These are phyloP conservation scores for Extremus antarcticus DNA, from an alignment of 495 filamentous ascomycete genomes.

Conservation along the genomic window DNA sequence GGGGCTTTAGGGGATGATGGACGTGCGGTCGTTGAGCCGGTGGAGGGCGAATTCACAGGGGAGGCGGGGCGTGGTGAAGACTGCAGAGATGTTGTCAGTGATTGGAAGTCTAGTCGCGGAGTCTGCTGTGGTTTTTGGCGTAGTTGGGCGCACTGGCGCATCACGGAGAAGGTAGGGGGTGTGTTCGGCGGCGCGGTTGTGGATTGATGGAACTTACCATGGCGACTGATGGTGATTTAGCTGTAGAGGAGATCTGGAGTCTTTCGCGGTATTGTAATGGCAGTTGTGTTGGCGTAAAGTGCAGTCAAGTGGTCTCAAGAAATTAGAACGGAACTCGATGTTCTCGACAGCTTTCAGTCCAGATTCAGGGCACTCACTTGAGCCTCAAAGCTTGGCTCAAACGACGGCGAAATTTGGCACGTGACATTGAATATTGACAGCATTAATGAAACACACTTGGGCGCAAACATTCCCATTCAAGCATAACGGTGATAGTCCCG, in stretches of 20 bases:
- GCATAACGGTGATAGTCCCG: too few species aligned
- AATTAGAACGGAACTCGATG: neutral
- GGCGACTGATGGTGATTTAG: too few species aligned
- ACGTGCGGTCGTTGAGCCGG: constrained; percentile 57
- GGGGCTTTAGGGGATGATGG: constrained; percentile 79
- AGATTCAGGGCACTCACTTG: neutral
- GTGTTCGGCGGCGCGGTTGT: neutral
- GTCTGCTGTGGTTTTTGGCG: too few species aligned
- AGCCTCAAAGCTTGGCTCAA: neutral
- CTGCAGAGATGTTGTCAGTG: neutral
- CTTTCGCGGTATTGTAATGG: neutral
- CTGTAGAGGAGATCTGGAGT: neutral
- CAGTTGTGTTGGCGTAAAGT: neutral
- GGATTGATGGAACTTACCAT: neutral
- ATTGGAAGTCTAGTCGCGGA: too few species aligned
- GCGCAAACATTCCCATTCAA: neutral
- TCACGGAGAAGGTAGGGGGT: neutral
- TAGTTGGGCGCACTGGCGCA: neutral
- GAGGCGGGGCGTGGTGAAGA: constrained; percentile 65
- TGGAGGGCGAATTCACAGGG: constrained; percentile 39
- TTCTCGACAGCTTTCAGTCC: neutral
- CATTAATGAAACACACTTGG: neutral
- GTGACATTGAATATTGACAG: neutral
- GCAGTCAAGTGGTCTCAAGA: neutral
- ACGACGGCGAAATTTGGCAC: neutral